Evolutionary conservation across 768 basidiomycete species (phyloP).

Genomic region (Russula dissimulans): DNA sequence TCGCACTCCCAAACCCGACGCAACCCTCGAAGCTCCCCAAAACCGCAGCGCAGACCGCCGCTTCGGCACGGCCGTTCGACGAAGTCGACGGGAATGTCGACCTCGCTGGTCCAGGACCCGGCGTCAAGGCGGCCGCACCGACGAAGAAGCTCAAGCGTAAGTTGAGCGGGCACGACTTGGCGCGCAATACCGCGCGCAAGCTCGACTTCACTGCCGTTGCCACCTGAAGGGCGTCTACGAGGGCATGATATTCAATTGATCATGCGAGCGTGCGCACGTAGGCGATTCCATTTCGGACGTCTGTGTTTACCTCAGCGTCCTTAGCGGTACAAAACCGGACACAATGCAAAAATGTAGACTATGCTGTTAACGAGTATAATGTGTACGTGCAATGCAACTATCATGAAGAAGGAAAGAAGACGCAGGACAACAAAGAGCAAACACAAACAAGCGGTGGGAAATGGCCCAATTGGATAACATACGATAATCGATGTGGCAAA

Average conservation of each 20-base stretch:
- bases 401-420: neutral
- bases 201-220: constrained; percentile 61
- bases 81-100: constrained; percentile 73
- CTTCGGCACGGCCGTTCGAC: constrained; percentile 50
- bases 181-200: constrained; percentile 55
- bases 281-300: constrained; percentile 2
- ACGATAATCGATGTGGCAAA: constrained; percentile 7
- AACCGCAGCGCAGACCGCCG: constrained; percentile 34
- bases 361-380: constrained; percentile 20
- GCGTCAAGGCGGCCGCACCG: constrained; percentile 40
- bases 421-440: neutral
- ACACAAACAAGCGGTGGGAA: neutral
- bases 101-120: constrained; percentile 38
- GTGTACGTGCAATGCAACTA: constrained; percentile 15
- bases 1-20: constrained; percentile 75
- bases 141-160: constrained; percentile 64
- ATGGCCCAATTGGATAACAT: constrained; percentile 10
- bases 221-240: constrained; percentile 15
- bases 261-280: neutral
- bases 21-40: constrained; percentile 87
- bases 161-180: constrained; percentile 40
- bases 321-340: constrained; percentile 8
- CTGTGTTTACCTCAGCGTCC: neutral
- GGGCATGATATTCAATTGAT: neutral
- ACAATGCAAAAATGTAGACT: constrained; percentile 20